These are phyloP conservation scores for Sporothrix curviconia DNA, from an alignment of 2,329 filamentous ascomycete genomes.

Conservation along the genomic window DNA sequence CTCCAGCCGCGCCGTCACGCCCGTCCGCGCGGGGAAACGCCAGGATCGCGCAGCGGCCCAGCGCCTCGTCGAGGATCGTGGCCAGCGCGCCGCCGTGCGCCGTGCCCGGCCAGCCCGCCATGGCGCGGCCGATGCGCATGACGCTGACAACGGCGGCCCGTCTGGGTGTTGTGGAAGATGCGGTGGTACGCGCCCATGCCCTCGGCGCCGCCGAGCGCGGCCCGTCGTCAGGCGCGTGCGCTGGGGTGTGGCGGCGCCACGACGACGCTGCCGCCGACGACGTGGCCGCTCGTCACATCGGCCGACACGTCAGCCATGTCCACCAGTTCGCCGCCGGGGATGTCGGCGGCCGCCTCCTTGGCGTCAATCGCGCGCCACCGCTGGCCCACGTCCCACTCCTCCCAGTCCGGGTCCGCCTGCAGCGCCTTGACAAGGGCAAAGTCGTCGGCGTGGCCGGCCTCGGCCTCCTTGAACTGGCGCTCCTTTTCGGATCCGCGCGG, in stretches of 20 bases:
- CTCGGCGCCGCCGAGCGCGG: slow-evolving; percentile 34
- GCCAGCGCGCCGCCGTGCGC: slow-evolving; percentile 66
- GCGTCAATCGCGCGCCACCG: slow-evolving; percentile 3
- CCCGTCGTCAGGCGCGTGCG: slow-evolving; percentile 35
- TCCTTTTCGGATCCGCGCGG: slow-evolving; percentile 14
- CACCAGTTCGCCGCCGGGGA: background rate
- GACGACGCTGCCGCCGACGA: background rate
- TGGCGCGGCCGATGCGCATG: slow-evolving; percentile 59
- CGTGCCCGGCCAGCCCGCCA: slow-evolving; percentile 64
- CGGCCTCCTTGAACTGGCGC: background rate
- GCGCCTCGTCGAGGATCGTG: slow-evolving; percentile 62
- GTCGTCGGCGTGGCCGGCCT: background rate
- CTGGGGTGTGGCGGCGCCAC: background rate
- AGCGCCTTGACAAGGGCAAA: slow-evolving; percentile 17
- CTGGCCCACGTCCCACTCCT: slow-evolving; percentile 15
- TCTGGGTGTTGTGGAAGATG: slow-evolving; percentile 55
- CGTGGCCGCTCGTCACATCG: background rate
- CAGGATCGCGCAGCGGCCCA: slow-evolving; percentile 55
- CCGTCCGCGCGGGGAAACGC: slow-evolving; percentile 41
- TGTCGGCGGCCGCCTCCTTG: background rate
- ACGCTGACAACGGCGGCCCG: slow-evolving; percentile 55
- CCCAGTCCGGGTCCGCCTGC: slow-evolving; percentile 16
- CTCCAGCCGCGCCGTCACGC: slow-evolving; percentile 51
- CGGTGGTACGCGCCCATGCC: slow-evolving; percentile 48
- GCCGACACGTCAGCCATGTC: slow-evolving; percentile 12